Conservation (phyloP, 331 rosid genomes). For the Acacia pycnantha region DNA sequence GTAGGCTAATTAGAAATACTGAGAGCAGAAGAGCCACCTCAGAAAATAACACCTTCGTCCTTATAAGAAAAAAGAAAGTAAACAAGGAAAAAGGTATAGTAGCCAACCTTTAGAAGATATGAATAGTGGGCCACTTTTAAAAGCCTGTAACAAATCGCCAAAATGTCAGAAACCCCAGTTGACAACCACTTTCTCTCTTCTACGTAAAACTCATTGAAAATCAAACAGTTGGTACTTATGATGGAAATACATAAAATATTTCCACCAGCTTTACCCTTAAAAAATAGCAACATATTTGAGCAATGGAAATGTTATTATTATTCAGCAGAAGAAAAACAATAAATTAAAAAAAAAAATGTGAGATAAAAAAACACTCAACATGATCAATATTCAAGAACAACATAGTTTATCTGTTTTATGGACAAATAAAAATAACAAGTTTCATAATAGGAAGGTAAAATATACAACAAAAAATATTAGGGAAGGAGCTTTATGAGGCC, state of each 20-base stretch:
- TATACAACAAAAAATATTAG: not conserved
- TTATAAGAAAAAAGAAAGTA: not conserved
- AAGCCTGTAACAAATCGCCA: slow-evolving; percentile 67
- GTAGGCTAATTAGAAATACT: not conserved
- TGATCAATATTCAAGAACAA: not conserved
- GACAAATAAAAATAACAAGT: not conserved
- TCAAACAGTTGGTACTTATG: not conserved
- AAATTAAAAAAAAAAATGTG: no score
- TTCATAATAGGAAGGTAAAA: not conserved
- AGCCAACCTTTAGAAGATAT: slow-evolving; percentile 97
- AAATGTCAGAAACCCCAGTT: slow-evolving; percentile 33
- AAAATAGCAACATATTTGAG: not conserved
- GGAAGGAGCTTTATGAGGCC: not conserved
- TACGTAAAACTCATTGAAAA: slow-evolving; percentile 6
- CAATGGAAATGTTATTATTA: not conserved
- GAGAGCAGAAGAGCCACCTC: slow-evolving; percentile 16
- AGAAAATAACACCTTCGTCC: not conserved
- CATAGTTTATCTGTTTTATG: not conserved
- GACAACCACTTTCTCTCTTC: slow-evolving; percentile 19
- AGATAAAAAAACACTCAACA: not conserved
- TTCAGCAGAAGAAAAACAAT: not conserved
- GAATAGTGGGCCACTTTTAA: slow-evolving; percentile 97
- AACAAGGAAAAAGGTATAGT: not conserved
- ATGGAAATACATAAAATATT: not conserved
- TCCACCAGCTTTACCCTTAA: not conserved